These are phyloP conservation scores for Xanthoparmelia taractica DNA, from an alignment of 495 filamentous ascomycete genomes.

Conservation along the genomic window DNA sequence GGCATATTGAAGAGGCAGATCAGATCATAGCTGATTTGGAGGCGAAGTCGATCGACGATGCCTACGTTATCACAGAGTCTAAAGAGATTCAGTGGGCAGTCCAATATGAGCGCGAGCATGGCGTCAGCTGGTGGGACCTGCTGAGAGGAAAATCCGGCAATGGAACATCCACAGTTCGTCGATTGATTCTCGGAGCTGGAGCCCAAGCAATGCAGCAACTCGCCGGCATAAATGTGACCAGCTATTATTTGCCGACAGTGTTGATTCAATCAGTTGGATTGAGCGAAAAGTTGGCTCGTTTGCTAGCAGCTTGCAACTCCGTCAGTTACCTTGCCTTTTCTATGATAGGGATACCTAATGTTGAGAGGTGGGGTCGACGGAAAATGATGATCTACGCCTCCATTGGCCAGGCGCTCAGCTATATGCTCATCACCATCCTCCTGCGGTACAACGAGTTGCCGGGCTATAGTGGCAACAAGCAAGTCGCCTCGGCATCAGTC, in stretches of 20 bases:
- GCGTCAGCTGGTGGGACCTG: constrained; percentile 41
- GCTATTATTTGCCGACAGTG: constrained; percentile 34
- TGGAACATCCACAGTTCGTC: constrained; percentile 41
- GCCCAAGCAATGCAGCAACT: constrained; percentile 50
- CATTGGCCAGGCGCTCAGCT: constrained; percentile 41
- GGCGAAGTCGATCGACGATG: constrained; percentile 38
- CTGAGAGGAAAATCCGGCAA: constrained; percentile 34
- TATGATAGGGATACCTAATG: constrained; percentile 37
- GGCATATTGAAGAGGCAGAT: constrained; percentile 37
- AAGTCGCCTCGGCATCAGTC: constrained; percentile 38
- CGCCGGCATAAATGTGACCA: constrained; percentile 39
- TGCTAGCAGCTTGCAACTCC: constrained; percentile 45
- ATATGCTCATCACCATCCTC: constrained; percentile 50
- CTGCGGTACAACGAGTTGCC: constrained; percentile 39
- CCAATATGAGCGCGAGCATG: constrained; percentile 43
- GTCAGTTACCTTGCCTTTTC: constrained; percentile 45
- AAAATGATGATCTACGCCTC: constrained; percentile 47
- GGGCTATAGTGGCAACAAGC: constrained; percentile 25
- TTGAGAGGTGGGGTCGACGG: constrained; percentile 46
- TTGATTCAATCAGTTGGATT: constrained; percentile 45
- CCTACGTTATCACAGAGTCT: constrained; percentile 39
- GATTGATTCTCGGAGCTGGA: constrained; percentile 44
- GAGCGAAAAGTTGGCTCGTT: constrained; percentile 38
- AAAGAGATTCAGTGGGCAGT: constrained; percentile 44
- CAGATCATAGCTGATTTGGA: constrained; percentile 45